Evolutionary conservation across 371 early-diverging fungal species (phyloP), one percentile per base, ranked within the genome.

Genomic region (Mucor saturninus): DNA sequence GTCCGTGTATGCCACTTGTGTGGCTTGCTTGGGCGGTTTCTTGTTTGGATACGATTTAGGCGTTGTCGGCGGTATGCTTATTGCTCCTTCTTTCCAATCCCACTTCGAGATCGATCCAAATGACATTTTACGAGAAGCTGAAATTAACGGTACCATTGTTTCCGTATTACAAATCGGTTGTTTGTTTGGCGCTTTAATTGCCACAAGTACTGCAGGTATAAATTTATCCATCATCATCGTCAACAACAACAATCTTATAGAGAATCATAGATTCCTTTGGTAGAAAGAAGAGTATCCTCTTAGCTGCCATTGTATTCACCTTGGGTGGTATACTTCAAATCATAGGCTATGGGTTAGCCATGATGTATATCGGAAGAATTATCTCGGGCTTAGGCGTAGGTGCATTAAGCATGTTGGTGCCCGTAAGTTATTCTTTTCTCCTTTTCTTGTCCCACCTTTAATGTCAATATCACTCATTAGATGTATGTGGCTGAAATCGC

Each of bases 401-500:
- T 13, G 73, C 71, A 7, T 52, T 73, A 29, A 67, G 67, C 31
- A 70, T 70, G 70, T 54, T 73, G 8, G 73, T 73, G 6, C 73
- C 73, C 3, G 73, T 73, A 67, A 55, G 51, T 59, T 39, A 5
- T n/a, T 40, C 26, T 26, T 21, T 15, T 39, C 10, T n/a, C 45
- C 52, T 55, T 39, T 11, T 29, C 28, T 13, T 37, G 13, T 3
- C 14, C 46, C 28, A n/a, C 46, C 29, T 10, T 49, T 7, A 28
- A 29, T 13, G 11, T 30, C 4, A 9, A 54, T 26, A 30, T 15
- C 14, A 29, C 13, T 5, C 26, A 21, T 6, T 52, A 71, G 71
- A 61, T 76, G 14, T 76, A 76, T 49, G 72, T 76, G 29, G 71
- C 76, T 15, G 76, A 76, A 40, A 73, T 76, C 13, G 71, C 76